phyloP scores from a whole-genome alignment of 2,329 filamentous ascomycete genomes.

The Colletotrichum siamense region DNA sequence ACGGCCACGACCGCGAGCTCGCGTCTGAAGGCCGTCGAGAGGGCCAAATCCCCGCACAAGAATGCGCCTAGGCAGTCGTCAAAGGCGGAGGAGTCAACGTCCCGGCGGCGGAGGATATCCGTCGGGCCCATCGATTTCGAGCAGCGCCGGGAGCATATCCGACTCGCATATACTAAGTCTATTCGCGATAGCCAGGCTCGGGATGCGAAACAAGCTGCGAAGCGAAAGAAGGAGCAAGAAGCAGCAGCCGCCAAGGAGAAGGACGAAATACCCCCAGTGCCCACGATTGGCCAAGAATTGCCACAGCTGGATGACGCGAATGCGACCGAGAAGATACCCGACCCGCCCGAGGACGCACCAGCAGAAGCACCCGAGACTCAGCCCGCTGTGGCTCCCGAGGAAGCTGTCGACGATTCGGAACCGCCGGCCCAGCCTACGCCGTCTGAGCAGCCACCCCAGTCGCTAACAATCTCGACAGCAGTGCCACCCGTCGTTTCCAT shows the following conservation, averaged over 20 bases:
- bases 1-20: constrained; percentile 75
- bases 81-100: constrained; percentile 42
- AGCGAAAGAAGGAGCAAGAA: constrained; percentile 56
- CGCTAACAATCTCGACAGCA: constrained; percentile 8
- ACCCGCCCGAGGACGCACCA: background rate
- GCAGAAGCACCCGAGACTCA: background rate
- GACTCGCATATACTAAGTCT: constrained; percentile 85
- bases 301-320: background rate
- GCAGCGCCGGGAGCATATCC: constrained; percentile 80
- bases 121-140: constrained; percentile 85
- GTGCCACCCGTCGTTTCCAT: background rate
- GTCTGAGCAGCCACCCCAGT: background rate
- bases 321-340: background rate
- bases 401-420: constrained; percentile 4
- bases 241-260: constrained; percentile 46
- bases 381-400: background rate
- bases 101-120: constrained; percentile 58
- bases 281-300: background rate
- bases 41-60: constrained; percentile 51
- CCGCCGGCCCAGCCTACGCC: background rate
- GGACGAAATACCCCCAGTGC: constrained; percentile 12
- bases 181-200: constrained; percentile 74
- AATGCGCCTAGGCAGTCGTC: constrained; percentile 31
- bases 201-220: constrained; percentile 60
- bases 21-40: constrained; percentile 68